Base-by-base conservation (phyloP, 768 basidiomycete species). In the Leccinellum albellum region DNA sequence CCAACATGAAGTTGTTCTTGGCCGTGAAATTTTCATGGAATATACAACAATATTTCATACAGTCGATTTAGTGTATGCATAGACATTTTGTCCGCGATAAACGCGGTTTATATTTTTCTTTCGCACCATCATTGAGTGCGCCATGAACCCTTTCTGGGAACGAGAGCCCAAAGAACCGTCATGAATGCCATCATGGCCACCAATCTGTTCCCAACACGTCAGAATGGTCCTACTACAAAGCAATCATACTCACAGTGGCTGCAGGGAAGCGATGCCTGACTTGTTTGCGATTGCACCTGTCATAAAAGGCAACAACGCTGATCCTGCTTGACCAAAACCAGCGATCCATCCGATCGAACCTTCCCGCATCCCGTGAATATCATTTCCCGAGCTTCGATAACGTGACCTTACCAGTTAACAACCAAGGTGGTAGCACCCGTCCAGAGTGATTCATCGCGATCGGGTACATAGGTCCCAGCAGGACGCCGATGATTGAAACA, bases 261-360 rank as follows among this genome's bases (percentile, higher is more conserved):
- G 79, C 56, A 82, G 55, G 12, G 70, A 66, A 14, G 60, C 61
- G 33, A 82, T 82, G 0, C 80, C 88, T 37, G 83, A 80, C 57
- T 77, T 82, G 24, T 78, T 77, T 6, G 89, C 81, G 24, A 91
- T 78, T 2, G 83, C 79, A 23, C 89, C 88, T 1, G 86, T 86
- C 58, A 89, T 78, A 62, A 91, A 89, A 0, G 90, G 89, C 5
- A 91, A 64, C 7, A 87, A 59, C 0, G 89, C 89, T 42, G 84
- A 83, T 17, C 89, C 89, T 3, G 87, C 83, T 65, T 87, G 85
- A 0, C 89, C 88, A 31, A 84, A 79, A 4, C 82, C 83, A 6
- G 84, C 83, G 29, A 86, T 84, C 85, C 84, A 87, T 9, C 85
- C 86, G 33, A 87, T 83, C 12, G 83, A 78, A 23, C 79, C 82